These are phyloP conservation scores for Adansonia gregorii DNA, from an alignment of 441 rosid genomes.

Conservation along the genomic window DNA sequence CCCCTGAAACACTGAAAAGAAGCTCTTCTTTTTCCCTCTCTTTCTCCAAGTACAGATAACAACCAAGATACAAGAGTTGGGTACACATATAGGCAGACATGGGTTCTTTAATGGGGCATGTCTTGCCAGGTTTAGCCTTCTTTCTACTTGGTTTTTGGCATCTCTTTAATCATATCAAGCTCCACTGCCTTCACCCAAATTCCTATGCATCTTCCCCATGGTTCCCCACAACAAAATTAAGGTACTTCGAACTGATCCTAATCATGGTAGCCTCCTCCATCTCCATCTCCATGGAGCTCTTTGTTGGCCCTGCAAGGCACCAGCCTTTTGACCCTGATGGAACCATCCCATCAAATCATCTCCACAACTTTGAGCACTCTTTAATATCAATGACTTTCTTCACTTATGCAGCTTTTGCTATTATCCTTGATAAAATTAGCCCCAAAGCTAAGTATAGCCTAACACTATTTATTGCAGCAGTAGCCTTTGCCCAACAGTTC, in stretches of 20 bases:
- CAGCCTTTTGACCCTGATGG: slow-evolving; percentile 83
- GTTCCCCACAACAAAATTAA: slow-evolving; percentile 60
- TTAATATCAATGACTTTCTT: slow-evolving; percentile 67
- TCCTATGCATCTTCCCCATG: slow-evolving; percentile 58
- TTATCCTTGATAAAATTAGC: slow-evolving; percentile 51
- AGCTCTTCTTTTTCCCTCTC: neutral
- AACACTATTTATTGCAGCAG: slow-evolving; percentile 55
- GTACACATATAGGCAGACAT: slow-evolving; percentile 29
- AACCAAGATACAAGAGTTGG: neutral
- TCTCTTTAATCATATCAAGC: slow-evolving; percentile 67
- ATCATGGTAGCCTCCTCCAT: slow-evolving; percentile 59
- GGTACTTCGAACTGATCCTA: slow-evolving; percentile 63
- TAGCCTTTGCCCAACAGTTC: slow-evolving; percentile 73
- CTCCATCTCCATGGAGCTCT: slow-evolving; percentile 74
- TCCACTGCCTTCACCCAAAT: slow-evolving; percentile 55
- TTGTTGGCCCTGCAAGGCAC: slow-evolving; percentile 67
- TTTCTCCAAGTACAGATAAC: neutral
- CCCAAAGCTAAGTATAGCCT: slow-evolving; percentile 44
- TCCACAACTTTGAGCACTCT: slow-evolving; percentile 86
- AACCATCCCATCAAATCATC: slow-evolving; percentile 82
- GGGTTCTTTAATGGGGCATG: slow-evolving; percentile 86
- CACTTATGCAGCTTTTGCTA: slow-evolving; percentile 58
- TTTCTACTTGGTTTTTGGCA: slow-evolving; percentile 78
- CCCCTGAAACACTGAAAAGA: neutral
- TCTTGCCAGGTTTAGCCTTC: slow-evolving; percentile 74